Base-by-base conservation (phyloP, 192 early-diverging fungal species). In the Coemansia sp. region DNA sequence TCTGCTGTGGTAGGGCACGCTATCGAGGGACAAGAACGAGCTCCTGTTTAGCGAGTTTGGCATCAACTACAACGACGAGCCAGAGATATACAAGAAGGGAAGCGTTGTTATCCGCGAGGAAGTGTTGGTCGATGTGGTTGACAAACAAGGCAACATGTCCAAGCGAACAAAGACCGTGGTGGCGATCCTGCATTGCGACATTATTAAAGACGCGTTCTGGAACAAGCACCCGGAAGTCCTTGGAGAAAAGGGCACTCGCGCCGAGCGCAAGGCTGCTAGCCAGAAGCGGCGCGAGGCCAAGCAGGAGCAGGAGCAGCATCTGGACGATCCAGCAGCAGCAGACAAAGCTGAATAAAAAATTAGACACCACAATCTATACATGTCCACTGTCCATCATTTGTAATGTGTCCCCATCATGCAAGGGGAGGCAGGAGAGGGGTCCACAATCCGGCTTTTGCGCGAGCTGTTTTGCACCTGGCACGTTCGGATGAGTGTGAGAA, bases 11-110 rank as follows among this genome's bases (percentile, higher is more conserved):
- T 81, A 95, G 89, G 89, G 91, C 50, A 95, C 95, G 25, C 84
- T 94, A 50, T 93, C 93, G 8, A 89, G 86, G 17, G 85, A 91
- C 28, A 99, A 99, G 70, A 92, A 97, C 75, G 96, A 97, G 72
- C 83, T 99, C 29, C 73, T 99, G 6, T 97, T 94, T 66, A 84
- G 84, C 29, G 69, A 89, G 36, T 97, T 87, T 72, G 85, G 86
- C 58, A 91, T 93, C 66, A 99, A 99, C 77, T 99, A 97, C 78
- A 93, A 89, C 76, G 85, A 88, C 31, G 69, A 93, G 38, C 87
- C 87, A 4, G 87, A 88, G 11, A 89, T 96, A n/a, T 96, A 86
- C 72, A 85, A 90, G 62, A 98, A 96, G 79, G 96, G 96, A 12
- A 90, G 89, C 32, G 88, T 92, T 0, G 71, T 98, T 18, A 73